Base-by-base conservation (phyloP, 2,329 filamentous ascomycete genomes). In the Ophiostoma sp. region DNA sequence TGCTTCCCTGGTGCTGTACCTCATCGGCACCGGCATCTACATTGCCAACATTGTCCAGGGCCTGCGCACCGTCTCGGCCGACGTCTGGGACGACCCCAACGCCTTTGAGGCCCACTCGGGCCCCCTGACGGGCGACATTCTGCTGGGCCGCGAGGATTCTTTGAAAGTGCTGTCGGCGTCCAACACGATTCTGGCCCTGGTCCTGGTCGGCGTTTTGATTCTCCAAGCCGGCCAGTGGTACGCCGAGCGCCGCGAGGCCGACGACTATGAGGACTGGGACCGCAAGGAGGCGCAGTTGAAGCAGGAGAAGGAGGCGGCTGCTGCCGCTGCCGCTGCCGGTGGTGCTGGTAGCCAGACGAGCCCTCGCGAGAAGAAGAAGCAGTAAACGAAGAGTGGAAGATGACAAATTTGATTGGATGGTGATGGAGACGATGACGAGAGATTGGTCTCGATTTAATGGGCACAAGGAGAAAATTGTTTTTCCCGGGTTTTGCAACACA, bases 201-300 rank as follows among this genome's bases (percentile, higher is more conserved):
- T 99, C 39, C 84, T 99, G 71, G 91, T 98, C 2, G 96, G 96
- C 5, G 93, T 99, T 11, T 82, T 99, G 76, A 93, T 98, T 45
- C 84, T 99, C 79, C 96, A 99, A 88, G 94, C 94, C 25, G 96
- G 96, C 12, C 94, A 98, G 87, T 98, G 95, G 96, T 99, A 99
- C 84, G 96, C 96, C 33, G 95, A 98, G 87, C 88, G 93, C 80
- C 97, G 97, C 84, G 95, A 98, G 83, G 87, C 87, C 79, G 92
- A 95, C 81, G 95, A 98, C 82, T 86, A 88, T 72, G 89, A 89
- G 79, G 88, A 89, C 80, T 86, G 91, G 76, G 88, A 90, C 77
- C 83, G 85, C 81, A 85, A 81, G 75, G 77, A 83, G 85, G 81
- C 85, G 80, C 17, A 68, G 25, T 50, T 31, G 17, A 45, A 42